Evolutionary conservation across 2,329 filamentous ascomycete genomes (phyloP).

Genomic region (Xylaria sp.): DNA sequence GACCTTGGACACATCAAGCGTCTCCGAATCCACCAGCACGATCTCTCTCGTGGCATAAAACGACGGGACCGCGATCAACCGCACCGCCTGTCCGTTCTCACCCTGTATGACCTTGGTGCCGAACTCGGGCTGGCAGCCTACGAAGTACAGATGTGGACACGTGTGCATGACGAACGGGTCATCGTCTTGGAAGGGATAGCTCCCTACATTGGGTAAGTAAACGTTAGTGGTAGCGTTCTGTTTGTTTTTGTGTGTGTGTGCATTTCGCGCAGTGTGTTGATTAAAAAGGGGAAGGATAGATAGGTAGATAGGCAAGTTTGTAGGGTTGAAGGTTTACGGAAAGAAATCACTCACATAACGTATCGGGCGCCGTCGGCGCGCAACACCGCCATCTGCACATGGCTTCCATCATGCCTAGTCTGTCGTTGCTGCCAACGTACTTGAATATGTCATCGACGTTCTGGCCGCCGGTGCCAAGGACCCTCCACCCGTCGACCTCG

Average conservation of each 20-base stretch:
- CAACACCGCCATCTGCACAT: conserved; percentile 92
- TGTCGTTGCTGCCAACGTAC: conserved; percentile 82
- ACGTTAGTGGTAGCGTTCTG: conserved; percentile 9
- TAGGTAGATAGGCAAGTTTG: not conserved
- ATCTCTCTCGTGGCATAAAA: conserved; percentile 84
- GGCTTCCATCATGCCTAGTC: conserved; percentile 90
- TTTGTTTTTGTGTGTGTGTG: not conserved
- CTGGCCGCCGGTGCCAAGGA: conserved; percentile 89
- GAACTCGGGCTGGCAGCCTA: conserved; percentile 85
- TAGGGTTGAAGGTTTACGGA: not conserved
- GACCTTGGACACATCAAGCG: conserved; percentile 79
- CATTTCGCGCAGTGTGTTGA: not conserved
- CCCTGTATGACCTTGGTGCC: conserved; percentile 76
- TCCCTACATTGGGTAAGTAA: conserved; percentile 68
- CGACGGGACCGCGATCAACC: conserved; percentile 83
- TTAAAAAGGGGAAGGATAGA: not conserved
- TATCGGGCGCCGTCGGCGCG: conserved; percentile 95
- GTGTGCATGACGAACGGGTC: conserved; percentile 89
- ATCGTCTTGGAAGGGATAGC: conserved; percentile 93
- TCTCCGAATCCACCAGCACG: conserved; percentile 86
- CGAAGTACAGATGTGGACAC: conserved; percentile 92
- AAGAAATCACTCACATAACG: conserved; percentile 75
- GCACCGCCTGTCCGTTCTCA: conserved; percentile 74
- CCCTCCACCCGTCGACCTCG: conserved; percentile 87
- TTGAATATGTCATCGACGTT: conserved; percentile 94